Base-by-base conservation (phyloP, 768 basidiomycete species). In the Rhizopogon vulgaris region DNA sequence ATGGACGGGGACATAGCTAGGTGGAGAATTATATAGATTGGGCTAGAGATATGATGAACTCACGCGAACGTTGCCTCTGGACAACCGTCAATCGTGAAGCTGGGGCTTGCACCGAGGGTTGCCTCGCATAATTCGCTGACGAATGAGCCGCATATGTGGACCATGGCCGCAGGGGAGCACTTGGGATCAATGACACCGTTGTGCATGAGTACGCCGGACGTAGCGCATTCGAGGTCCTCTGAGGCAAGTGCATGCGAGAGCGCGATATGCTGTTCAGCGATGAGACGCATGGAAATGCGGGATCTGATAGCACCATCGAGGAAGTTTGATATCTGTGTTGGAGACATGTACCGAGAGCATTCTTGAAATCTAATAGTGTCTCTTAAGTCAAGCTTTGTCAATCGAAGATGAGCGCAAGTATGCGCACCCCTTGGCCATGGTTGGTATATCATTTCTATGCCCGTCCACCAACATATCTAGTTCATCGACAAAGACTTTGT, bases 241-340 rank as follows among this genome's bases (percentile, higher is more conserved):
- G 73, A 68, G 41, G 76, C 70, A 52, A 91, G 63, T 1, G 83
- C 84, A 51, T 80, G 82, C 1, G 91, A 87, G 39, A 94, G 74
- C 8, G 89, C 83, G 36, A 94, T 88, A 64, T 94, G 92, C 60
- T 94, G 92, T 65, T 94, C 92, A 37, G 90, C 92, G 54, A 94
- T 88, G 51, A 94, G 73, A 32, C 92, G 84, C 27, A 94, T 82
- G 37, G 89, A 90, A 51, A 94, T 91, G 51, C 92, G 85, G 61
- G 83, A 92, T 25, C 84, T 83, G 59, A 94, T 93, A 38, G 89
- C 84, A 39, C 83, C 82, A 63, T 94, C 87, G 24, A 94, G 72
- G 63, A 94, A 94, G 51, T 75, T 74, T 69, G 79, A 84, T 58
- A 91, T 85, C 59, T 88, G 82, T n/a, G 75, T 76, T 6, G 88